These are phyloP conservation scores for Nicotiana rustica DNA, from an alignment of 305 asterid species.

Conservation along the genomic window DNA sequence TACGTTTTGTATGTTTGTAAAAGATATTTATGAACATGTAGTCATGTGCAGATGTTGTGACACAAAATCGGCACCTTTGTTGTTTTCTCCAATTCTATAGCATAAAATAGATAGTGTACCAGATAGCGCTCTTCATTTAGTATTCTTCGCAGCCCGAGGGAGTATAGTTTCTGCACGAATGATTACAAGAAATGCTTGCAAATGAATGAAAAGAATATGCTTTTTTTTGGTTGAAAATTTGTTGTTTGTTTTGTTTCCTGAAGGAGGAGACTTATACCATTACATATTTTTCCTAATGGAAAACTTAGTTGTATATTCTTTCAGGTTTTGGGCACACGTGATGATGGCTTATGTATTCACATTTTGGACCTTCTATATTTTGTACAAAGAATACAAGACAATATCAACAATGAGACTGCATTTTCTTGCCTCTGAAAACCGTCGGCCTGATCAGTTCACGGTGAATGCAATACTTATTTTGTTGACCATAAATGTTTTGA, in stretches of 20 bases:
- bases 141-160: background rate
- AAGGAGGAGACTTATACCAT: constrained; percentile 26
- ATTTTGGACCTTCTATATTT: constrained; percentile 84
- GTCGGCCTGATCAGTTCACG: constrained; percentile 89
- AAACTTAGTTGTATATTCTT: constrained; percentile 28
- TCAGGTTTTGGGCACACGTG: constrained; percentile 86
- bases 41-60: background rate
- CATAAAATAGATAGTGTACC: background rate
- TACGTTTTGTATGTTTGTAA: background rate
- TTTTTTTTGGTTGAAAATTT: background rate
- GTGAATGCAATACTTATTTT: constrained; percentile 53
- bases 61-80: background rate
- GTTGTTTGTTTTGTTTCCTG: background rate
- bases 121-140: background rate
- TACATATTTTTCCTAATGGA: constrained; percentile 21
- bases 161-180: too few relatives aligned
- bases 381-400: constrained; percentile 79
- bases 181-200: too few relatives aligned
- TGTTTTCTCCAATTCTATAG: constrained; percentile 1
- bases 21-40: background rate
- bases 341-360: constrained; percentile 79
- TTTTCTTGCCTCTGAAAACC: constrained; percentile 79
- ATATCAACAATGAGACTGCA: constrained; percentile 74
- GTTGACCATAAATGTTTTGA: background rate
- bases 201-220: background rate